These are phyloP conservation scores for Alternaria rosae DNA, from an alignment of 2,329 filamentous ascomycete genomes.

Conservation along the genomic window DNA sequence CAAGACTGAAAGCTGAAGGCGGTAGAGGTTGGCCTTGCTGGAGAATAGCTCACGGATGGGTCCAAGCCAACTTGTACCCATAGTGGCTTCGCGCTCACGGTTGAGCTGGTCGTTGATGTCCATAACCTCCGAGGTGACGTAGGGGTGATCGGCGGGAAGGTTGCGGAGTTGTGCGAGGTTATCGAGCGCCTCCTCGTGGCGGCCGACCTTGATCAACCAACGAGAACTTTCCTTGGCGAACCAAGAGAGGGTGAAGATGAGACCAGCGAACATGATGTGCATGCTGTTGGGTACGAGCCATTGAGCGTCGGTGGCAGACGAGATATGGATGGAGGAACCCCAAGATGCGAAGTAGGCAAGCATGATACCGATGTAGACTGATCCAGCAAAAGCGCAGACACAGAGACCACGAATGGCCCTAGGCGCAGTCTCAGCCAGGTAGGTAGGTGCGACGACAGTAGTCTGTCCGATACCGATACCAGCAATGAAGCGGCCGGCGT, in stretches of 20 bases:
- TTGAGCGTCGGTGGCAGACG: constrained; percentile 51
- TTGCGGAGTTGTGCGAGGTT: constrained; percentile 67
- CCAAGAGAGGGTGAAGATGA: constrained; percentile 75
- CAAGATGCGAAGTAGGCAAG: constrained; percentile 77
- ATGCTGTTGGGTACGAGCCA: constrained; percentile 75
- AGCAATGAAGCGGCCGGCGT: constrained; percentile 71
- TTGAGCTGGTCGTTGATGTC: constrained; percentile 72
- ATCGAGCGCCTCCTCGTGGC: constrained; percentile 64
- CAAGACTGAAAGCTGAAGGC: constrained; percentile 72
- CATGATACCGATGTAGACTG: constrained; percentile 80
- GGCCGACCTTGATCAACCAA: constrained; percentile 71
- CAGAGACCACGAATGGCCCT: constrained; percentile 75
- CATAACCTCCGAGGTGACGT: constrained; percentile 67
- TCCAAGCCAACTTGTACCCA: constrained; percentile 69
- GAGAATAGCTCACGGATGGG: constrained; percentile 73
- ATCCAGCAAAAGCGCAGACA: constrained; percentile 73
- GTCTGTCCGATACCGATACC: constrained; percentile 72
- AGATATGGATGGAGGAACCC: constrained; percentile 62
- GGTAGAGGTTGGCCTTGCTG: constrained; percentile 73
- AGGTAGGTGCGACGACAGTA: constrained; percentile 72
- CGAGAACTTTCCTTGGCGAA: constrained; percentile 74
- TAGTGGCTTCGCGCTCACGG: constrained; percentile 74
- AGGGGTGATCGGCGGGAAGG: constrained; percentile 66
- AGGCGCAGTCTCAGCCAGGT: constrained; percentile 76
- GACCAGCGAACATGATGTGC: constrained; percentile 77